Evolutionary conservation across 1,284 basidiomycete species (phyloP).

Genomic region (Entoloma clypeatum): DNA sequence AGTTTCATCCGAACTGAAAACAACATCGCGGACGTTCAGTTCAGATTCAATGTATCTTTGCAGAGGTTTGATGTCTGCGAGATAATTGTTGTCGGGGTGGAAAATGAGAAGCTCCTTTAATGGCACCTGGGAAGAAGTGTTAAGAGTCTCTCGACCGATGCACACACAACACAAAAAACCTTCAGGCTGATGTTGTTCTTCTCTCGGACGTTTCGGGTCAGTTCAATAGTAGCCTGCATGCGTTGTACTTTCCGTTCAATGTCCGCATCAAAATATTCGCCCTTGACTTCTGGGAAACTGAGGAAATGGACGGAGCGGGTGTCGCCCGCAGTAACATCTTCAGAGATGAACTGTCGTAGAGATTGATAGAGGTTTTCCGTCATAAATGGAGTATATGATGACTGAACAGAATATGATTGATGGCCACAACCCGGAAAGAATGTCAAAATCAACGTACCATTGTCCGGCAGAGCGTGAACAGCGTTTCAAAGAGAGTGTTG

Average conservation of each 20-base stretch:
- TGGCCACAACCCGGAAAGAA: conserved; percentile 1
- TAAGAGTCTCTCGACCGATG: conserved; percentile 2
- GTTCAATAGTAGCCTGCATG: conserved; percentile 93
- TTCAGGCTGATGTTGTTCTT: conserved; percentile 87
- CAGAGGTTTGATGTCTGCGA: conserved; percentile 83
- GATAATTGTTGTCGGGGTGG: conserved; percentile 84
- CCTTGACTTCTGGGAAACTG: conserved; percentile 88
- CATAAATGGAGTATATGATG: conserved; percentile 97
- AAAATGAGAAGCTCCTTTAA: conserved; percentile 93
- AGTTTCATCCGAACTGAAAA: conserved; percentile 87
- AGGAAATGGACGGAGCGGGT: conserved; percentile 95
- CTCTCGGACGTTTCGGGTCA: conserved; percentile 89
- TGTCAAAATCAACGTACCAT: conserved; percentile 59
- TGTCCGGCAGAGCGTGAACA: conserved; percentile 92
- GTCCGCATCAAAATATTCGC: conserved; percentile 94
- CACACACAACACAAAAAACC: conserved; percentile 48
- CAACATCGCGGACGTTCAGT: conserved; percentile 89
- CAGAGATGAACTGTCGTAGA: conserved; percentile 81
- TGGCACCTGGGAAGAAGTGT: conserved; percentile 60
- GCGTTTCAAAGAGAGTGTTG: conserved; percentile 94
- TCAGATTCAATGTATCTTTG: conserved; percentile 92
- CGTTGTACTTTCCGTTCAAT: conserved; percentile 95
- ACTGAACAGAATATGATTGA: conserved; percentile 45
- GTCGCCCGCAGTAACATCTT: conserved; percentile 68
- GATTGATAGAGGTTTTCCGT: conserved; percentile 97